A percentile compares a stretch with the other conserved stretches of the same genome.
phyloP scores from a whole-genome alignment of 1,284 basidiomycete genomes.

The Boletellus dicymbophilus region DNA sequence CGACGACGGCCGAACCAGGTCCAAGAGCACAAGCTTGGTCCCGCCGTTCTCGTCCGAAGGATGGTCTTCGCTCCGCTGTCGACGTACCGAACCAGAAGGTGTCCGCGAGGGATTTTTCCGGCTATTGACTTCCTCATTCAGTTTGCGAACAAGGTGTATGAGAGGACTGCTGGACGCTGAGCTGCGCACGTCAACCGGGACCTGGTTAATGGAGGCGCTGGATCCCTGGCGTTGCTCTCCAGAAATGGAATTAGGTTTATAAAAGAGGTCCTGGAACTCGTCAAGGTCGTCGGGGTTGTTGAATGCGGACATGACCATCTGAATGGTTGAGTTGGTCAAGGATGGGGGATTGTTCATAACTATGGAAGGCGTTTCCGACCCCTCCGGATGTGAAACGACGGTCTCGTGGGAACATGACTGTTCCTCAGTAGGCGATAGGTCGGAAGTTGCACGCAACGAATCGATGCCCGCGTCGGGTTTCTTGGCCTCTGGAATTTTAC shows the following conservation, averaged over 20 bases:
- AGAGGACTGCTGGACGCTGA: constrained; percentile 50
- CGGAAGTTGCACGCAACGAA: not conserved
- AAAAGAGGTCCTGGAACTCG: constrained; percentile 71
- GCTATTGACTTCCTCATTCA: constrained; percentile 59
- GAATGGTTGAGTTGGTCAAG: constrained; percentile 40
- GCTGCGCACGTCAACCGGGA: constrained; percentile 18
- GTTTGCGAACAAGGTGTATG: constrained; percentile 59
- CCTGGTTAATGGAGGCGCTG: constrained; percentile 2
- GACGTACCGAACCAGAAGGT: constrained; percentile 7
- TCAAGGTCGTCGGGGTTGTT: constrained; percentile 65
- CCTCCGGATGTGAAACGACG: constrained; percentile 4
- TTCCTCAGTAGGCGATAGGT: not conserved
- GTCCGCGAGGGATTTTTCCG: constrained; percentile 22
- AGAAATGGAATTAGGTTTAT: constrained; percentile 39
- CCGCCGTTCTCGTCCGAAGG: constrained; percentile 4
- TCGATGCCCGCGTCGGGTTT: not conserved
- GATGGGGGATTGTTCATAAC: constrained; percentile 38
- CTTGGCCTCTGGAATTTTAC: not conserved
- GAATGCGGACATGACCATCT: constrained; percentile 43
- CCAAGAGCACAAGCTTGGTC: constrained; percentile 26
- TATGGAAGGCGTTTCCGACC: constrained; percentile 2
- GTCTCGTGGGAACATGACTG: not conserved
- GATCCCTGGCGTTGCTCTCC: constrained; percentile 1
- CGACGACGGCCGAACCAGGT: constrained; percentile 21
- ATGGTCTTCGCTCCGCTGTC: constrained; percentile 7